Percentiles rank a stretch among this genome's conserved stretches.
Evolutionary conservation across 768 basidiomycete genomes (phyloP).

Genomic region (Lyophyllum decastes): DNA sequence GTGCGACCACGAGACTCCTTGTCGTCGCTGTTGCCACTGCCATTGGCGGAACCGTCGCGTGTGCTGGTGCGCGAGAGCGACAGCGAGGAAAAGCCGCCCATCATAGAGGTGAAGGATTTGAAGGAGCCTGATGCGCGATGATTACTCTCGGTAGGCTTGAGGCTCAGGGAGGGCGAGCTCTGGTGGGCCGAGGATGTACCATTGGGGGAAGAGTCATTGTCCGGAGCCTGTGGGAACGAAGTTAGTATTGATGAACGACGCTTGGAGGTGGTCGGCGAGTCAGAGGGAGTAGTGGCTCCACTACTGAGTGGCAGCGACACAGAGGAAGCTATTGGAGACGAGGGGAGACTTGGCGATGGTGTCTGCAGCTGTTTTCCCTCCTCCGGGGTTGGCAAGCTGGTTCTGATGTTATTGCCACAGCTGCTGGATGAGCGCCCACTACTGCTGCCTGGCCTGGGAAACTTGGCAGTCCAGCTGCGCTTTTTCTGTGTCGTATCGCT

Average conservation of each 20-base stretch:
- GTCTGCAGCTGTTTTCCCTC: constrained; percentile 28
- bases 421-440: constrained; percentile 14
- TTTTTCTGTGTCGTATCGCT: constrained; percentile 22
- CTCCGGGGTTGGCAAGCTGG: constrained; percentile 22
- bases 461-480: constrained; percentile 36
- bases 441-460: constrained; percentile 34
- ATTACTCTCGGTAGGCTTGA: constrained; percentile 37
- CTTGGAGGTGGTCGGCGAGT: constrained; percentile 33
- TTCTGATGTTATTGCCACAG: constrained; percentile 8
- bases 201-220: constrained; percentile 47
- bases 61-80: constrained; percentile 59
- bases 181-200: constrained; percentile 37
- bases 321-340: constrained; percentile 10
- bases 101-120: constrained; percentile 69
- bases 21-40: constrained; percentile 34
- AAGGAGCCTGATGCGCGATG: constrained; percentile 49
- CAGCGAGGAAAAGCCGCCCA: constrained; percentile 67
- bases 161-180: constrained; percentile 12
- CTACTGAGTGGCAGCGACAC: constrained; percentile 11
- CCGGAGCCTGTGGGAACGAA: constrained; percentile 38
- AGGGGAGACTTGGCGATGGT: constrained; percentile 13
- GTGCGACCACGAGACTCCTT: constrained; percentile 57
- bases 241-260: constrained; percentile 37
- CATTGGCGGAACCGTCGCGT: constrained; percentile 31
- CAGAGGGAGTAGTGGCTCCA: constrained; percentile 18